Percentiles rank a stretch among this genome's conserved stretches.
These are phyloP conservation scores for Cyclotella distinguenda DNA, from an alignment of 108 stramenopile species.

Conservation along the genomic window DNA sequence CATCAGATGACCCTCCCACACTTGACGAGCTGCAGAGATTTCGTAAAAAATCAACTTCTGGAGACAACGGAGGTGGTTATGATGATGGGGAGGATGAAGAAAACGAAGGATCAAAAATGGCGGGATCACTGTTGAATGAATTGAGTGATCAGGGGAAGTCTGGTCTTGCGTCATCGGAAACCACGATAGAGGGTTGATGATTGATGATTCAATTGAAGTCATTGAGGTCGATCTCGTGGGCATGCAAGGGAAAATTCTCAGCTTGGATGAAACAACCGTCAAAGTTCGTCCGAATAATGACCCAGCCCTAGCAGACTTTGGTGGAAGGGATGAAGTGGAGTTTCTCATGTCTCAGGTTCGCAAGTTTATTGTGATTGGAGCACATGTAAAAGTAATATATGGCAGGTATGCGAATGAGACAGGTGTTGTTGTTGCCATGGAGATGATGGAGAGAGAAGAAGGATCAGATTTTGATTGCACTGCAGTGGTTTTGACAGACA, in stretches of 20 bases:
- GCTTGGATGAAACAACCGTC: constrained; percentile 87
- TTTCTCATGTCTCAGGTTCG: constrained; percentile 87
- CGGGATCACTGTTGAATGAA: constrained; percentile 78
- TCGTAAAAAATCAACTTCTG: constrained; percentile 65
- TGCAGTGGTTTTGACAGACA: constrained; percentile 90
- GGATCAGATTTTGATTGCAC: constrained; percentile 62
- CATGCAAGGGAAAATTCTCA: constrained; percentile 89
- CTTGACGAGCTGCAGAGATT: constrained; percentile 93
- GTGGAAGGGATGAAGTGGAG: constrained; percentile 85
- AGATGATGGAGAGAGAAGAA: constrained; percentile 73
- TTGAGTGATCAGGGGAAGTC: constrained; percentile 85
- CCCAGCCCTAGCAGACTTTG: constrained; percentile 58
- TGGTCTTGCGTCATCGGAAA: constrained; percentile 54
- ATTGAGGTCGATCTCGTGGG: constrained; percentile 93
- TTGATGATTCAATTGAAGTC: constrained; percentile 94
- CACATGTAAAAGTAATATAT: constrained; percentile 95
- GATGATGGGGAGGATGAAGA: constrained; percentile 75
- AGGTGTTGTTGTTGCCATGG: constrained; percentile 90
- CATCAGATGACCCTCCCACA: constrained; percentile 88
- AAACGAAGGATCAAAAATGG: constrained; percentile 85
- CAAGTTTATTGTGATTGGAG: constrained; percentile 92
- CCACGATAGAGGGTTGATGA: constrained; percentile 64
- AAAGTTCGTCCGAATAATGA: constrained; percentile 84
- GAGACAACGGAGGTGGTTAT: constrained; percentile 50
- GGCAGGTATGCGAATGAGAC: constrained; percentile 95